Evolutionary conservation across 805 yeast species (phyloP).

Genomic region (Millerozyma acaciae): DNA sequence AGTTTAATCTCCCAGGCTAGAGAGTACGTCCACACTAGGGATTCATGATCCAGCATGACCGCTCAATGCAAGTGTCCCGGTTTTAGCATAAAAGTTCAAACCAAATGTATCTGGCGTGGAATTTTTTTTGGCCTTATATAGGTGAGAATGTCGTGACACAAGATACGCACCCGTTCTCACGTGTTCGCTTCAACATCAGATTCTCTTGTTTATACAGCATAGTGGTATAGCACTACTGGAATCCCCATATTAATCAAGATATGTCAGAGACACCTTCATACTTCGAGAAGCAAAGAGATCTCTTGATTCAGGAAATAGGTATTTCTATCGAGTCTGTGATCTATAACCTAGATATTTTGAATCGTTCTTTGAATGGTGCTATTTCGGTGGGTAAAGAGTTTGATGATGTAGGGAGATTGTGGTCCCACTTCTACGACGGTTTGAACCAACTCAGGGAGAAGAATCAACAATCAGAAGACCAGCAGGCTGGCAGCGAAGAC

Average conservation of each 20-base stretch:
- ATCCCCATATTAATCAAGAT: background rate
- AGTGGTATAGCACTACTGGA: background rate
- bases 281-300: constrained; percentile 59
- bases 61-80: constrained; percentile 21
- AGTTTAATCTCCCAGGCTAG: constrained; percentile 22
- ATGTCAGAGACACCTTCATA: constrained; percentile 17
- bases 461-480: constrained; percentile 13
- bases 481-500: constrained; percentile 4
- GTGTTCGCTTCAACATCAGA: background rate
- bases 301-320: constrained; percentile 54
- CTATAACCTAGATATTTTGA: constrained; percentile 59
- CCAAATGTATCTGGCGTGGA: no score
- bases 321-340: constrained; percentile 60
- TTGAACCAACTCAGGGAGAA: constrained; percentile 21
- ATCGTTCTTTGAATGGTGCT: constrained; percentile 62
- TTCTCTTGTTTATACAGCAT: background rate
- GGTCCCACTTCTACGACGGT: constrained; percentile 66
- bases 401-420: constrained; percentile 63
- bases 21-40: constrained; percentile 26
- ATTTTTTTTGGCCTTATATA: no score
- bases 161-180: background rate
- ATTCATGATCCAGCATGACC: constrained; percentile 17
- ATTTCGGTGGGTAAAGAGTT: constrained; percentile 75
- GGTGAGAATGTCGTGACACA: no score
- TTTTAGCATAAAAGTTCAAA: constrained; percentile 12